phyloP scores from a whole-genome alignment of 208 protist genomes.

The Trypanosoma vivax region DNA sequence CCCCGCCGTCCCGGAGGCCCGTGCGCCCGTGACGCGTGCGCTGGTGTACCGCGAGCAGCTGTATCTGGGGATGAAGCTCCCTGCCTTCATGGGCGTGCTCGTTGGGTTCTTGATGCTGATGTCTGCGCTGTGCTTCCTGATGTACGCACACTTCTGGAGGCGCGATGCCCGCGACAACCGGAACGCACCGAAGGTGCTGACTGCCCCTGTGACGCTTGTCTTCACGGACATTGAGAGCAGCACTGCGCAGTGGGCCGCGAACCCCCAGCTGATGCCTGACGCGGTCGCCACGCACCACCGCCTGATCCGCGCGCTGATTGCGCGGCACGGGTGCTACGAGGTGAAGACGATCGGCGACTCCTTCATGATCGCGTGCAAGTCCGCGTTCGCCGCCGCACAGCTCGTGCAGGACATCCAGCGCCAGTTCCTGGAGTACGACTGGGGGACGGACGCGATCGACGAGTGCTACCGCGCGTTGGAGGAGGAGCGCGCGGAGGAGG shows the following conservation, averaged over 20 bases:
- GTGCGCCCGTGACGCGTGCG: slow-evolving; percentile 11
- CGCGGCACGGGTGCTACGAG: slow-evolving; percentile 60
- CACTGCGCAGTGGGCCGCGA: slow-evolving; percentile 63
- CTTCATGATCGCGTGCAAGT: slow-evolving; percentile 21
- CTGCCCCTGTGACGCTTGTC: slow-evolving; percentile 44
- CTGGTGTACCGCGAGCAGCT: slow-evolving; percentile 20
- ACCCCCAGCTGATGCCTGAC: slow-evolving; percentile 45
- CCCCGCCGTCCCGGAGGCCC: slow-evolving; percentile 8
- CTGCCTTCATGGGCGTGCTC: slow-evolving; percentile 22
- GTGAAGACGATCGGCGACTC: slow-evolving; percentile 81
- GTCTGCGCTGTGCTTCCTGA: background rate
- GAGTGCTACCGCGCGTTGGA: slow-evolving; percentile 35
- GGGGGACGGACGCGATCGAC: slow-evolving; percentile 33
- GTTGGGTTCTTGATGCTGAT: slow-evolving; percentile 10
- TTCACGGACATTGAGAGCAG: slow-evolving; percentile 81
- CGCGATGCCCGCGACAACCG: slow-evolving; percentile 31
- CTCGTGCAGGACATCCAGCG: background rate
- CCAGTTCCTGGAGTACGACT: slow-evolving; percentile 30
- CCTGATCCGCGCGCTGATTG: slow-evolving; percentile 47
- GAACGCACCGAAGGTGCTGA: slow-evolving; percentile 38
- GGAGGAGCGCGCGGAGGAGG: slow-evolving; percentile 12
- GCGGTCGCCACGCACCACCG: slow-evolving; percentile 58
- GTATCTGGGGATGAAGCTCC: slow-evolving; percentile 4
- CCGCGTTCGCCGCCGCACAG: background rate
- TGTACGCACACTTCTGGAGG: slow-evolving; percentile 8